Base-by-base conservation (phyloP, 2,329 filamentous ascomycete species). In the Leptographium radiaticola region DNA sequence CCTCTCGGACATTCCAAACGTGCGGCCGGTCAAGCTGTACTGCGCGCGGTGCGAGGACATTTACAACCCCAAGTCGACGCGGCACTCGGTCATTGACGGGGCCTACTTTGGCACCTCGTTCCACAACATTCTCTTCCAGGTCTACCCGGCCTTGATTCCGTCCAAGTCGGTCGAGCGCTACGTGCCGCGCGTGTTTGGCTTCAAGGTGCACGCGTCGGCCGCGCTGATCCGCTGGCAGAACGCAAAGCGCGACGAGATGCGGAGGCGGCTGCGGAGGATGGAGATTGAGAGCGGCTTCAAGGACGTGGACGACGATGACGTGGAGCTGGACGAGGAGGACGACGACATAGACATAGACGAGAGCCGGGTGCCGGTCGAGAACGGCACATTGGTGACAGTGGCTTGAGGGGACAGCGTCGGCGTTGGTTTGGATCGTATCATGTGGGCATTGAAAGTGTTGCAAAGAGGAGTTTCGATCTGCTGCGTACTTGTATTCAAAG, bases 61-160 rank as follows among this genome's bases (percentile, higher is more conserved):
- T 56, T 98, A 98, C 77, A 97, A 97, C 71, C 93, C 93, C 46
- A 98, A 98, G 70, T 97, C 93, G 4, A 91, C 89, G 20, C 88
- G 93, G 33, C 93, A 98, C 70, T 89, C 90, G 51, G 80, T 86
- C 56, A 96, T 98, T 64, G 93, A 98, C 67, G 93, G 93, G 59
- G 93, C 93, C 59, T 98, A 97, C 76, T 98, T 98, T 62, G 93
- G 93, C 62, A 90, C 91, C 49, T 95, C 88, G 3, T 98, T 98
- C 76, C 91, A 96, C 76, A 96, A 96, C 72, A 96, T 98, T 70
- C 82, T 98, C 58, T 97, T 98, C 75, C 93, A 98, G 69, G 93
- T 98, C 53, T 97, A 97, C 67, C 91, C 93, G 7, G 83, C 87
- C 30, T 77, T 98, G 62, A 82, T 94, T 51, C 93, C 93, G 4